Conservation (phyloP, 345 rosid genomes). For the Salix arbutifolia region DNA sequence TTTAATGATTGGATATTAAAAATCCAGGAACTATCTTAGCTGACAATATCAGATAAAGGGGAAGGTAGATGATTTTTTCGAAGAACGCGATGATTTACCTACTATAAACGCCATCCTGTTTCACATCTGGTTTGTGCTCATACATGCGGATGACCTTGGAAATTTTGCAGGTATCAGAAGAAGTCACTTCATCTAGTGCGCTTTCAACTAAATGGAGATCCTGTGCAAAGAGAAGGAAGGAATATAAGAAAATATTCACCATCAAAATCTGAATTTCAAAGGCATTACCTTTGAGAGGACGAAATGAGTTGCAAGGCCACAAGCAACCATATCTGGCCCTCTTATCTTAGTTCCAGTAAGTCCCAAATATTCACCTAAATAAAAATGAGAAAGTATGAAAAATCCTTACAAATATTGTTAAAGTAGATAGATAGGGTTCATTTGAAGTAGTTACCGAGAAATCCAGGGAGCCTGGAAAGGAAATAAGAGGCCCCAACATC, state of each 20-base stretch:
- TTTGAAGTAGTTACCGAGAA: slow-evolving; percentile 10
- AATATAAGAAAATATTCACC: not conserved
- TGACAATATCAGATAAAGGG: not conserved
- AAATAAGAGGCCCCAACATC: slow-evolving; percentile 26
- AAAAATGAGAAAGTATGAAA: not conserved
- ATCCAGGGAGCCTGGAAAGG: slow-evolving; percentile 27
- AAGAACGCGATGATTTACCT: slow-evolving; percentile 7
- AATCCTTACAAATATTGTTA: not conserved
- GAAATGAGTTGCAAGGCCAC: slow-evolving; percentile 37
- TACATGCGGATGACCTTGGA: slow-evolving; percentile 7
- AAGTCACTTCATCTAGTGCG: not conserved
- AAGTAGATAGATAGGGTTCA: not conserved
- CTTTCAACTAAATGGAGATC: slow-evolving; percentile 10
- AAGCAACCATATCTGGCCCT: slow-evolving; percentile 29
- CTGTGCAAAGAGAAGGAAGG: not conserved
- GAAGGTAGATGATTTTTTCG: not conserved
- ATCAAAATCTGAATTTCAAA: not conserved
- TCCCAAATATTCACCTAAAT: slow-evolving; percentile 27
- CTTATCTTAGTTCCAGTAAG: slow-evolving; percentile 24
- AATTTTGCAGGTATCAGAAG: not conserved
- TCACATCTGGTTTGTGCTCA: not conserved
- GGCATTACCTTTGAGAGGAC: slow-evolving; percentile 22
- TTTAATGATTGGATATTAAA: not conserved
- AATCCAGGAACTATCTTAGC: not conserved
- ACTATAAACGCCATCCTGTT: slow-evolving; percentile 10